Percentiles rank a stretch among this genome's conserved stretches.
These are phyloP conservation scores for Blastocystis sp. DNA, from an alignment of 352 stramenopile species.

Conservation along the genomic window DNA sequence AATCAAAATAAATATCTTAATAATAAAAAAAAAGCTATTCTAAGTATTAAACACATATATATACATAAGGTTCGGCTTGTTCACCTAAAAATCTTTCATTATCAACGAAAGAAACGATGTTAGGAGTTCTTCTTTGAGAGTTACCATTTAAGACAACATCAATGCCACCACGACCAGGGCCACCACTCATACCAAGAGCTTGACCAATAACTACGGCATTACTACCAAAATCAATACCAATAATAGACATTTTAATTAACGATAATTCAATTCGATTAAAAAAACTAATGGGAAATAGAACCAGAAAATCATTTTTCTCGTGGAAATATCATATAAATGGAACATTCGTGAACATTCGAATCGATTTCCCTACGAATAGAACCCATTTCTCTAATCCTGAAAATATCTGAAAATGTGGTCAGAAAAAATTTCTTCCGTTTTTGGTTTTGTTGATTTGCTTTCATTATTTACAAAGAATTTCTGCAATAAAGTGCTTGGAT, in stretches of 20 bases:
- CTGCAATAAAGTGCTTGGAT: no score
- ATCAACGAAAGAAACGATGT: constrained; percentile 45
- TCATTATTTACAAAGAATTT: no score
- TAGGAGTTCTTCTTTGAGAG: constrained; percentile 89
- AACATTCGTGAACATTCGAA: no score
- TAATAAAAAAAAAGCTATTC: constrained; percentile 47
- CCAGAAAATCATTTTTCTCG: no score
- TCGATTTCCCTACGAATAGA: no score
- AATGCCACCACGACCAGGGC: constrained; percentile 77
- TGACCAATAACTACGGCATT: constrained; percentile 69
- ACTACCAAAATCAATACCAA: constrained; percentile 72
- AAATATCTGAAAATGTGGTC: no score
- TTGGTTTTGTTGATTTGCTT: no score
- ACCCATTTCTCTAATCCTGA: no score
- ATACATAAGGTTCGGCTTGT: constrained; percentile 60
- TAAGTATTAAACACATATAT: constrained; percentile 40
- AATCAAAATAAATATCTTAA: constrained; percentile 46
- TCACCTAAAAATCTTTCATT: constrained; percentile 70
- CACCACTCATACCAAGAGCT: constrained; percentile 62
- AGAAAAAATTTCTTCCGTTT: no score
- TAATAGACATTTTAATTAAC: constrained; percentile 47
- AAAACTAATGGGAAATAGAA: no score
- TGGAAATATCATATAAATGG: no score
- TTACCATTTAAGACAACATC: constrained; percentile 97
- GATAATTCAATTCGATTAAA: no score